A percentile compares a stretch with the other conserved stretches of the same genome.
These are phyloP conservation scores for Fusarium xyrophilum DNA, from an alignment of 2,329 filamentous ascomycete genomes.

Conservation along the genomic window DNA sequence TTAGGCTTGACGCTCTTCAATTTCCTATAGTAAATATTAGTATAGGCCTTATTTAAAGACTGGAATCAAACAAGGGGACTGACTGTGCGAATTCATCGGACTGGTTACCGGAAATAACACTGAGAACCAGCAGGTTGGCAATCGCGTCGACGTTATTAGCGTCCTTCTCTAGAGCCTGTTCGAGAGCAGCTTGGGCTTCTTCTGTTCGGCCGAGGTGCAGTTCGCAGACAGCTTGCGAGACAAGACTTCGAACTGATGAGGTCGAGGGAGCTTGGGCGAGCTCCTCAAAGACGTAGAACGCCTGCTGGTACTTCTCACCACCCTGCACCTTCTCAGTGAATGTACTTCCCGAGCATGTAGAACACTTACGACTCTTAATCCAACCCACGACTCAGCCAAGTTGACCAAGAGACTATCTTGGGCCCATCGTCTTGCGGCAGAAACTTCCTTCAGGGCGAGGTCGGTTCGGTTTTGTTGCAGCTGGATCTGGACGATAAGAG, in stretches of 20 bases:
- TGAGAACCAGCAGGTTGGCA: constrained; percentile 83
- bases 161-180: constrained; percentile 79
- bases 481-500: constrained; percentile 90
- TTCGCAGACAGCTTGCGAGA: constrained; percentile 90
- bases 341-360: neutral
- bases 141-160: constrained; percentile 75
- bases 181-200: constrained; percentile 86
- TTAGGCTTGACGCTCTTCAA: constrained; percentile 66
- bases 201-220: constrained; percentile 87
- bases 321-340: constrained; percentile 63
- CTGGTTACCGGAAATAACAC: constrained; percentile 77
- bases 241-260: constrained; percentile 75
- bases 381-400: constrained; percentile 94
- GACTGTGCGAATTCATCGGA: constrained; percentile 67
- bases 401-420: constrained; percentile 95
- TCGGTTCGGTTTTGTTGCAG: constrained; percentile 91
- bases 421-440: constrained; percentile 87
- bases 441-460: constrained; percentile 87
- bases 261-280: constrained; percentile 86
- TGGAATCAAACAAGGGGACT: constrained; percentile 40
- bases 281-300: constrained; percentile 98
- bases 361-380: constrained; percentile 74
- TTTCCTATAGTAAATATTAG: constrained; percentile 55
- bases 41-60: neutral
- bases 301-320: constrained; percentile 93